Evolutionary conservation across 2,329 filamentous ascomycete species (phyloP).

Genomic region (Raffaelea deltoideospora): DNA sequence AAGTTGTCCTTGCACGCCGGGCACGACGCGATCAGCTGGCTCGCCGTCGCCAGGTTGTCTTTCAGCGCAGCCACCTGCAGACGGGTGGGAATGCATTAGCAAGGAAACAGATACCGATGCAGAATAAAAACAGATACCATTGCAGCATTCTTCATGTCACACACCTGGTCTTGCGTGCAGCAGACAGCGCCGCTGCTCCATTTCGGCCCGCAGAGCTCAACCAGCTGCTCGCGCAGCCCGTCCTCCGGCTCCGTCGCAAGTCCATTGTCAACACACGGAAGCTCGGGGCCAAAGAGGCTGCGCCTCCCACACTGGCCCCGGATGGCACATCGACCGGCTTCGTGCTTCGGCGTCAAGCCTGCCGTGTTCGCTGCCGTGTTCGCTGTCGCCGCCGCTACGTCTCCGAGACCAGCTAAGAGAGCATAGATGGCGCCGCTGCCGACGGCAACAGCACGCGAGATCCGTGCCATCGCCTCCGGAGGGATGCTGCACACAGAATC

Average conservation of each 20-base stretch:
- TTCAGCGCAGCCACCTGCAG: constrained; percentile 63
- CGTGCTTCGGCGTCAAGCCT: constrained; percentile 55
- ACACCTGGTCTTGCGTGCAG: constrained; percentile 65
- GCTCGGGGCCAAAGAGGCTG: constrained; percentile 73
- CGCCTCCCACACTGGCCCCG: constrained; percentile 84
- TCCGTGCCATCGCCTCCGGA: constrained; percentile 23
- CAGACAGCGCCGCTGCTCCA: constrained; percentile 78
- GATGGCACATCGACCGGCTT: constrained; percentile 78
- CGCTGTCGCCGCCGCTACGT: constrained; percentile 14
- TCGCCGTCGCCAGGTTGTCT: constrained; percentile 72
- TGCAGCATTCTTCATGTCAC: constrained; percentile 6
- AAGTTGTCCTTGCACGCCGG: constrained; percentile 98
- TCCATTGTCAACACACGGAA: constrained; percentile 88
- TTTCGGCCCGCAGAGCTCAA: constrained; percentile 72
- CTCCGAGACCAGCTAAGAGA: constrained; percentile 18
- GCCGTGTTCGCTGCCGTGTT: too few relatives aligned
- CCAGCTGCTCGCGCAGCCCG: constrained; percentile 59
- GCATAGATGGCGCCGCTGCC: constrained; percentile 12
- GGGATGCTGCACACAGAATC: too few relatives aligned
- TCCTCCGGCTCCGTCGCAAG: constrained; percentile 60
- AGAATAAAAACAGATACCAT: not conserved
- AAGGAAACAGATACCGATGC: not conserved
- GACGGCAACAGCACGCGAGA: constrained; percentile 18
- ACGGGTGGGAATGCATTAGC: too few relatives aligned
- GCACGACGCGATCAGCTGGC: constrained; percentile 80